phyloP scores from a whole-genome alignment of 192 early-diverging fungal species.

The Rhizophlyctis rosea region DNA sequence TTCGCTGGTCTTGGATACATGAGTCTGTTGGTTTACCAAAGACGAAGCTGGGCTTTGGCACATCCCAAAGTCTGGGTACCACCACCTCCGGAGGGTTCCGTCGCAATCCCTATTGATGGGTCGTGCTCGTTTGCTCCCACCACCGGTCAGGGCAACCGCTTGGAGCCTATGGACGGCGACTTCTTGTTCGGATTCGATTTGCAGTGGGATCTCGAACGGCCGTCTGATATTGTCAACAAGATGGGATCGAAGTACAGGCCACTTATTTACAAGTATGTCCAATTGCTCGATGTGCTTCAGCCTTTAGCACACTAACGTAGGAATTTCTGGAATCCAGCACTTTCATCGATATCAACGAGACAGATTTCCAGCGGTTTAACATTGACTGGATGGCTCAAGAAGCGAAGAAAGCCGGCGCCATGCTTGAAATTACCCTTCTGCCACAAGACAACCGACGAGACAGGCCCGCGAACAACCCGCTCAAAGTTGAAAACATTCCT shows the following conservation, averaged over 20 bases:
- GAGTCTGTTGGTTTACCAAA: neutral
- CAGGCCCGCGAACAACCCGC: neutral
- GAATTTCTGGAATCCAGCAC: no score
- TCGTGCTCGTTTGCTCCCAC: neutral
- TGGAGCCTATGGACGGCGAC: slow-evolving; percentile 12
- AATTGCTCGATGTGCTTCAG: no score
- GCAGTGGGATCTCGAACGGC: neutral
- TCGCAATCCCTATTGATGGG: neutral
- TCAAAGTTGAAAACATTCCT: slow-evolving; percentile 4
- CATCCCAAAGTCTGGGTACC: neutral
- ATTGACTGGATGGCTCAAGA: slow-evolving; percentile 34
- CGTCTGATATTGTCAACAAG: slow-evolving; percentile 5
- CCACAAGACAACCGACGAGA: neutral
- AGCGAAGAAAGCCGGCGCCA: slow-evolving; percentile 13
- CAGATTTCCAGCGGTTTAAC: slow-evolving; percentile 19
- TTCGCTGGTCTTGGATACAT: neutral
- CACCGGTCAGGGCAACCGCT: neutral
- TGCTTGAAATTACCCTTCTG: slow-evolving; percentile 34
- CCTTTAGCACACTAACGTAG: no score
- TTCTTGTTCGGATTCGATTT: slow-evolving; percentile 31
- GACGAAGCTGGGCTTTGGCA: neutral
- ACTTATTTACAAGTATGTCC: no score
- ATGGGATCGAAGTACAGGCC: no score
- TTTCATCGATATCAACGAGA: slow-evolving; percentile 10
- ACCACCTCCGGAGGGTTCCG: neutral